A percentile compares a stretch with the other conserved stretches of the same genome.
phyloP scores from a whole-genome alignment of 257 asterid genomes.

The Osmanthus fragrans region DNA sequence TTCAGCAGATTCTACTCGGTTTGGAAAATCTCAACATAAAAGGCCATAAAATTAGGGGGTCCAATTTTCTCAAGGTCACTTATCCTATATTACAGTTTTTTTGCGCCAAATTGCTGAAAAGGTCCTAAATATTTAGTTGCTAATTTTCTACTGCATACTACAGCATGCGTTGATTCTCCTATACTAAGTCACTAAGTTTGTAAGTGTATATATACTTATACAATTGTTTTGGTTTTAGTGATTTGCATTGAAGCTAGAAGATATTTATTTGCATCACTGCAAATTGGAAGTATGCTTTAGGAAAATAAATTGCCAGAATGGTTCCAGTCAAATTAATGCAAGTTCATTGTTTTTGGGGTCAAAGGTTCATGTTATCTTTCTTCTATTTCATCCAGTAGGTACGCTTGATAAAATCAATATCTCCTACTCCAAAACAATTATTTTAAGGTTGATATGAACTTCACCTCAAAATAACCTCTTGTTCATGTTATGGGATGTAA shows the following conservation, averaged over 20 bases:
- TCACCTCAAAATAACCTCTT: background rate
- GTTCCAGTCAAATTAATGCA: background rate
- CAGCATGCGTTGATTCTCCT: no score
- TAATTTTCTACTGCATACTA: background rate
- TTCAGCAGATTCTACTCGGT: no score
- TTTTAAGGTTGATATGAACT: no score
- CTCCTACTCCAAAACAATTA: no score
- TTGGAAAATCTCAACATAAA: no score
- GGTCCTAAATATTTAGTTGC: slow-evolving; percentile 5
- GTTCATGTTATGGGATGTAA: no score
- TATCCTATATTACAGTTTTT: slow-evolving; percentile 26
- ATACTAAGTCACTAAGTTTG: background rate
- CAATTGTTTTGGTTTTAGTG: background rate
- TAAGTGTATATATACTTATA: background rate
- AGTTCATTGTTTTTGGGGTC: no score
- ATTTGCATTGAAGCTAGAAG: background rate
- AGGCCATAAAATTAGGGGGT: no score
- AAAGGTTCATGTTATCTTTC: no score
- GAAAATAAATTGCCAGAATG: background rate
- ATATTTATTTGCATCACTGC: background rate
- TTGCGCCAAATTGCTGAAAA: slow-evolving; percentile 13
- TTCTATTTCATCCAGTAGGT: no score
- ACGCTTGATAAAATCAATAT: no score
- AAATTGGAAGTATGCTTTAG: background rate
- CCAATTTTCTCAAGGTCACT: slow-evolving; percentile 82